These are phyloP conservation scores for Didymella lethalis DNA, from an alignment of 2,329 filamentous ascomycete genomes.

Conservation along the genomic window DNA sequence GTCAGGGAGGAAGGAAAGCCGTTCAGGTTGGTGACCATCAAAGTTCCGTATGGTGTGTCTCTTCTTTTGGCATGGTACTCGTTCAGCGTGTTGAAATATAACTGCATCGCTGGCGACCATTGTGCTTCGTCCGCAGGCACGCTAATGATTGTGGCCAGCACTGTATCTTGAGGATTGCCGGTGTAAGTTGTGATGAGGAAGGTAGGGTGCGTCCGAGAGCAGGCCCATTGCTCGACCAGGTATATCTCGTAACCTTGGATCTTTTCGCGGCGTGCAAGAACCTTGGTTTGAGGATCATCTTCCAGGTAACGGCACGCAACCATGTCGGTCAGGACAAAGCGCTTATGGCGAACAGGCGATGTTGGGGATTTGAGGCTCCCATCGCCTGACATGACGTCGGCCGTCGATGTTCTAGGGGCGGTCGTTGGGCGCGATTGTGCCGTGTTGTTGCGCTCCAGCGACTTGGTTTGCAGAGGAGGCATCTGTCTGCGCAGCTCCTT, in stretches of 20 bases:
- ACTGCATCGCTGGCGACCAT: slow-evolving; percentile 80
- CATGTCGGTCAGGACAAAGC: slow-evolving; percentile 71
- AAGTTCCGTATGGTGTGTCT: slow-evolving; percentile 79
- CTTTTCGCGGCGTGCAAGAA: slow-evolving; percentile 74
- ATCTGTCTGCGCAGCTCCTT: slow-evolving; percentile 41
- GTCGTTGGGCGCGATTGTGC: slow-evolving; percentile 25
- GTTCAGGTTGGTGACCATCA: slow-evolving; percentile 95
- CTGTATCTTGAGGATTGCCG: slow-evolving; percentile 78
- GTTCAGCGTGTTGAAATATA: slow-evolving; percentile 86
- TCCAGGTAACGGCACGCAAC: slow-evolving; percentile 77
- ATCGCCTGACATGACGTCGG: slow-evolving; percentile 22
- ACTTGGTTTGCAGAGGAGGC: slow-evolving; percentile 37
- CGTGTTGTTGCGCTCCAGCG: slow-evolving; percentile 30
- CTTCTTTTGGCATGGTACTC: slow-evolving; percentile 85
- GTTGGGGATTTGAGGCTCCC: slow-evolving; percentile 26
- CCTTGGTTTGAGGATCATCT: slow-evolving; percentile 77
- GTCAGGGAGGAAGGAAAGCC: slow-evolving; percentile 91
- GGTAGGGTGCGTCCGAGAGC: slow-evolving; percentile 87
- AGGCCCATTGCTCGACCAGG: slow-evolving; percentile 96
- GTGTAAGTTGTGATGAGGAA: slow-evolving; percentile 94
- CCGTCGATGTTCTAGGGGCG: slow-evolving; percentile 19
- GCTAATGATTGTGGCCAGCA: slow-evolving; percentile 81
- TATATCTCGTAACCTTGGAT: slow-evolving; percentile 91
- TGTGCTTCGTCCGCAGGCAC: slow-evolving; percentile 79
- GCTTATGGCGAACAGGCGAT: slow-evolving; percentile 56